These are phyloP conservation scores for Diaporthe velutina DNA, from an alignment of 2,329 filamentous ascomycete species.

Conservation along the genomic window DNA sequence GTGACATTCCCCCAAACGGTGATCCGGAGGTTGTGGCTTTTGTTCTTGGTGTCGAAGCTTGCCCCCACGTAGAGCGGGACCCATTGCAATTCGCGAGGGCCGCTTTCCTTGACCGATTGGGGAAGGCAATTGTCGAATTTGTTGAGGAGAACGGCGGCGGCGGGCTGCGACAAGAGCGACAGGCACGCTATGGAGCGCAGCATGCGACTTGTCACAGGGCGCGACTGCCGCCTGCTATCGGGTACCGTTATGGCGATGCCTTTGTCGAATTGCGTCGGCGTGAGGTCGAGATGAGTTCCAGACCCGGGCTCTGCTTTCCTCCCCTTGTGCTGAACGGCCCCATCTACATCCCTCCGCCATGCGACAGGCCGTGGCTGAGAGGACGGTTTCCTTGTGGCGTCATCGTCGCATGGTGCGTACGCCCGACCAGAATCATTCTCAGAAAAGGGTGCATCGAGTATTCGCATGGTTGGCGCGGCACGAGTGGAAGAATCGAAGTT, in stretches of 20 bases:
- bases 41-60: conserved; percentile 73
- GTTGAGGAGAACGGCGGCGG: conserved; percentile 74
- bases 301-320: background rate
- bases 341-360: conserved; percentile 10
- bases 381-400: conserved; percentile 18
- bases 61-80: conserved; percentile 81
- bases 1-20: conserved; percentile 94
- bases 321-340: conserved; percentile 1
- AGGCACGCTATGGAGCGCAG: conserved; percentile 55
- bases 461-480: conserved; percentile 37
- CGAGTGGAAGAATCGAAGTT: conserved; percentile 25
- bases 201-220: conserved; percentile 22
- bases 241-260: background rate
- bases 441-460: conserved; percentile 32
- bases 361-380: conserved; percentile 11
- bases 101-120: conserved; percentile 67
- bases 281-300: background rate
- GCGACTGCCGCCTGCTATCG: background rate
- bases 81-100: conserved; percentile 80
- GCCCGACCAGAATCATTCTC: conserved; percentile 33
- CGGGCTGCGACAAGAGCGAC: conserved; percentile 49
- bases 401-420: conserved; percentile 33
- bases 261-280: background rate
- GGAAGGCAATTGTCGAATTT: conserved; percentile 88
- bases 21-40: conserved; percentile 76